Evolutionary conservation across 2,329 filamentous ascomycete genomes (phyloP).

Genomic region (Fusarium cicatricum): DNA sequence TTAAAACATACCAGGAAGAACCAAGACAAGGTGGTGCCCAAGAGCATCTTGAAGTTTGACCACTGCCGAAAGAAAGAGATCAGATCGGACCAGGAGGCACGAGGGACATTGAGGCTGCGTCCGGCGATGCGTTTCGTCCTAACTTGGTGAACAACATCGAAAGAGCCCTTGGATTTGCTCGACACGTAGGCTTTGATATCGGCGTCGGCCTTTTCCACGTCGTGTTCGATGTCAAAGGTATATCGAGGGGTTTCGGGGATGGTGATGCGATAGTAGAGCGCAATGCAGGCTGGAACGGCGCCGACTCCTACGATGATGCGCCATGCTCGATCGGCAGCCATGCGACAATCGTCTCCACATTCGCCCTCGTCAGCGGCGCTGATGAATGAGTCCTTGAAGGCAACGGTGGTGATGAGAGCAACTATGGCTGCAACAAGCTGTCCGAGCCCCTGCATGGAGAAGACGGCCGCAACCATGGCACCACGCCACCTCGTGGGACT

Average conservation of each 20-base stretch:
- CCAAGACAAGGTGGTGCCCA: constrained; percentile 83
- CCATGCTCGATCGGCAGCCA: constrained; percentile 83
- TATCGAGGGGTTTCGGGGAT: constrained; percentile 87
- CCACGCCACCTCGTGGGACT: constrained; percentile 83
- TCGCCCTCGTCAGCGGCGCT: constrained; percentile 49
- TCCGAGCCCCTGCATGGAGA: constrained; percentile 86
- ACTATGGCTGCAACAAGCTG: constrained; percentile 77
- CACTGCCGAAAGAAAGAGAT: constrained; percentile 72
- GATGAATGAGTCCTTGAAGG: constrained; percentile 64
- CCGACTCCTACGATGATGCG: constrained; percentile 82
- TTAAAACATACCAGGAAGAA: constrained; percentile 68
- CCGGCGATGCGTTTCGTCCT: constrained; percentile 62
- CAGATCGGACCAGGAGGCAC: constrained; percentile 76
- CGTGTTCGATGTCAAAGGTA: constrained; percentile 80
- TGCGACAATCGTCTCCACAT: constrained; percentile 70
- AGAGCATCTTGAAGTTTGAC: constrained; percentile 73
- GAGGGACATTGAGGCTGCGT: constrained; percentile 67
- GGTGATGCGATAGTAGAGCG: constrained; percentile 85
- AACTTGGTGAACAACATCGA: constrained; percentile 58
- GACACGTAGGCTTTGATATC: constrained; percentile 71
- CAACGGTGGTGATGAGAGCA: constrained; percentile 71
- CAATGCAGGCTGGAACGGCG: constrained; percentile 78
- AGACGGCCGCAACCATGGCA: constrained; percentile 84
- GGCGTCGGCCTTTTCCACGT: constrained; percentile 77
- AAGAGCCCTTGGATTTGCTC: constrained; percentile 56